Evolutionary conservation across 2,329 filamentous ascomycete genomes (phyloP), one percentile per base, ranked within the genome.

Genomic region (Penicillium sp.): DNA sequence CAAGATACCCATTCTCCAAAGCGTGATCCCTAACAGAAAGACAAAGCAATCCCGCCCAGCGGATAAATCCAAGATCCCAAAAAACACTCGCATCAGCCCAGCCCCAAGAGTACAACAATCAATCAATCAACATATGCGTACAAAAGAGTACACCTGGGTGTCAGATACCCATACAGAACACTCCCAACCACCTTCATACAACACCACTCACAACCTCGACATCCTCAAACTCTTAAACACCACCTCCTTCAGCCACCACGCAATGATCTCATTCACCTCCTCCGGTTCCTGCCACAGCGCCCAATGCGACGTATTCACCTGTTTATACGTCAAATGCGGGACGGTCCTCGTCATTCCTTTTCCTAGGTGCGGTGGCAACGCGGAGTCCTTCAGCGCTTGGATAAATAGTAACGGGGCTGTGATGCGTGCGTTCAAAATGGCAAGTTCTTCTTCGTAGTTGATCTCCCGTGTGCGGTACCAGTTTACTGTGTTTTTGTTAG

Each of bases 261-360:
- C 75, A 58, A 95, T 75, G 53, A 82, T 72, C 43, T 64, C 66
- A 67, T 96, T 96, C 3, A 88, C 80, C 59, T 84, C 80, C 21
- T 76, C 78, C 0, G 84, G 77, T 55, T 79, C 80, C 73, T 95
- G 81, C 74, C 81, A 83, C 64, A 94, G 70, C 40, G 84, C 87
- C 91, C 91, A 97, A 69, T 97, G 93, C 17, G 77, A 74, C 0
- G 84, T 77, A 32, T 83, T 69, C 48, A 95, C 83, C 64, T 86
- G 80, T 8, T 72, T 76, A 53, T 77, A 75, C 7, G 79, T 85
- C 61, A 94, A 68, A 41, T 81, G 76, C 3, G 79, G 77, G 52
- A 91, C 81, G 54, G 74, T 72, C 56, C 75, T 73, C 19, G 82
- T 82, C 88, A 95, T 95, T 0, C 79, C 79, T 22, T 69, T 71